Base-by-base conservation (phyloP, 371 early-diverging fungal species). In the Mucor velutinosus region DNA sequence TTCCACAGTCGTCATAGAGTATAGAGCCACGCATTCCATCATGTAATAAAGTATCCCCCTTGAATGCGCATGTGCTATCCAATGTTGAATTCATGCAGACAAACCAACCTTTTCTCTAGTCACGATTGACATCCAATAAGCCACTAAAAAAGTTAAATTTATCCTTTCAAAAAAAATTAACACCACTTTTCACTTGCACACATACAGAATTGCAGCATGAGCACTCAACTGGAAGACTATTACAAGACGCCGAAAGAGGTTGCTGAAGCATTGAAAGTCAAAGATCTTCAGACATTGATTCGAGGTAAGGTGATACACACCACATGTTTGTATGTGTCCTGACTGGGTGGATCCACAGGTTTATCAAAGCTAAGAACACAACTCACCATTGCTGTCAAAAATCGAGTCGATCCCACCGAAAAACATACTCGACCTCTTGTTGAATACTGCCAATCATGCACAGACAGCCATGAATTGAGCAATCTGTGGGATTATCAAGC, bases 401-500 rank as follows among this genome's bases (percentile, higher is more conserved):
- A 66, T 37, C 75, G 79, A 23, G 72, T 83, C 15, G 81, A 83
- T 76, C 83, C 83, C 5, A 76, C 73, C 14, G 79, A 72, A 59
- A 79, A 77, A 45, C 41, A 68, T 14, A 81, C 83, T 6, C 62
- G 76, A 41, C 79, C 81, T 7, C 74, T 83, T 49, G 79, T 83
- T 17, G 83, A 83, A 69, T 83, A 80, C 58, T 64, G 79, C 23
- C 83, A 83, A 57, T 71, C 71, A 7, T 80, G 79, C 30, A 55
- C 60, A 17, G 81, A 83, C 56, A 64, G 75, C 49, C 62, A 65
- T 4, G 75, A 73, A 47, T 74, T 83, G 19, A 72, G 62, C n/a
- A 76, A 65, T 49, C 59, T 83, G 43, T 83, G 83, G 83, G 79
- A 79, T 55, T 79, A 73, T 43, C 83, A 83, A 64, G 66, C 73